Evolutionary conservation across 768 basidiomycete genomes (phyloP).

Genomic region (Leccinum uliginosum): DNA sequence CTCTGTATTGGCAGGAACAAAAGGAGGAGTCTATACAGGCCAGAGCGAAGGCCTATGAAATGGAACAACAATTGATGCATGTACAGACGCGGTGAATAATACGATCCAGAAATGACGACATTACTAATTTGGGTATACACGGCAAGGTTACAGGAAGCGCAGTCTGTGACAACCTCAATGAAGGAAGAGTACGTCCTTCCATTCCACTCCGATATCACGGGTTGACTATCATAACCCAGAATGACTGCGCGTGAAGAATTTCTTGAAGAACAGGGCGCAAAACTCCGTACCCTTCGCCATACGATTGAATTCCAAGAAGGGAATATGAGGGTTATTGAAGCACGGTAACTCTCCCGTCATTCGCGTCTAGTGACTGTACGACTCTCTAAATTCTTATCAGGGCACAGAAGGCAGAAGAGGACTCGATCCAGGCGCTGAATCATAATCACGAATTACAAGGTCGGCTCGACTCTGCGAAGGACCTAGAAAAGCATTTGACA

Average conservation of each 20-base stretch:
- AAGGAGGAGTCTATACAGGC: constrained; percentile 26
- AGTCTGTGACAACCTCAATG: constrained; percentile 25
- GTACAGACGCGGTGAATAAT: constrained; percentile 19
- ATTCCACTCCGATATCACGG: constrained; percentile 13
- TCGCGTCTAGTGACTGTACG: neutral
- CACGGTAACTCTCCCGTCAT: constrained; percentile 19
- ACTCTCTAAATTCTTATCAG: constrained; percentile 16
- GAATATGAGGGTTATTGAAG: constrained; percentile 22
- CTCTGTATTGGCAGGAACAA: constrained; percentile 25
- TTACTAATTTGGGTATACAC: constrained; percentile 10
- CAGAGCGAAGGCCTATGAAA: constrained; percentile 18
- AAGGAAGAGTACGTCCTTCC: constrained; percentile 29
- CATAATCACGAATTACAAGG: constrained; percentile 25
- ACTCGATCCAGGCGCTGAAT: constrained; percentile 15
- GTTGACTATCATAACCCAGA: constrained; percentile 16
- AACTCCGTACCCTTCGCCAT: constrained; percentile 28
- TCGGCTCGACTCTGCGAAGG: constrained; percentile 23
- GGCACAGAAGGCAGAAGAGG: constrained; percentile 18
- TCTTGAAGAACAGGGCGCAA: constrained; percentile 21
- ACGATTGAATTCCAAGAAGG: constrained; percentile 30
- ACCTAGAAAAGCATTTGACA: constrained; percentile 25
- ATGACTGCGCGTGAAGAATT: constrained; percentile 21
- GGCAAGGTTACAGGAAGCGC: constrained; percentile 25
- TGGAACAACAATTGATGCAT: constrained; percentile 25
- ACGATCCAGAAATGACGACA: neutral